Evolutionary conservation across 1,284 basidiomycete species (phyloP).

Genomic region (Ganoderma multipileum): DNA sequence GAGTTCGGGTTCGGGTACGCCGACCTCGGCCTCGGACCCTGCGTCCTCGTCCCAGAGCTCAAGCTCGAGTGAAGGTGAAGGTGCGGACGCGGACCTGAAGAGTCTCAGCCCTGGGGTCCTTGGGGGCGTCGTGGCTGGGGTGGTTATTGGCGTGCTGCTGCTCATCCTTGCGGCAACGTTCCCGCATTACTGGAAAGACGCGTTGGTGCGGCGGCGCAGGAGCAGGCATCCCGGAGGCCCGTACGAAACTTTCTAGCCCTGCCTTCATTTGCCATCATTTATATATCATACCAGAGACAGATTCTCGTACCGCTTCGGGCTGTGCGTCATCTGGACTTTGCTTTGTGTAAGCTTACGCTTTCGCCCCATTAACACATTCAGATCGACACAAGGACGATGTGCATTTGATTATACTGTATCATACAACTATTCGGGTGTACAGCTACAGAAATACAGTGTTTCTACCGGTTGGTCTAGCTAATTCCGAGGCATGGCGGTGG

Average conservation of each 20-base stretch:
- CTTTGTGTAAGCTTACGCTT: neutral
- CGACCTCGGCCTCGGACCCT: neutral
- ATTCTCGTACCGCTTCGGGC: neutral
- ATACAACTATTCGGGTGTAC: conserved; percentile 33
- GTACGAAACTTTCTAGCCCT: conserved; percentile 32
- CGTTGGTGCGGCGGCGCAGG: conserved; percentile 20
- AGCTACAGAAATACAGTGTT: conserved; percentile 32
- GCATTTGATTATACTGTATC: conserved; percentile 29
- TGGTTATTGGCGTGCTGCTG: conserved; percentile 32
- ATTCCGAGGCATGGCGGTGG: conserved; percentile 19
- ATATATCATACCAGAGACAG: neutral
- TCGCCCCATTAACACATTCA: neutral
- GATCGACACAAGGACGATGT: neutral
- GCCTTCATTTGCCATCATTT: neutral
- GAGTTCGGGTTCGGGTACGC: neutral
- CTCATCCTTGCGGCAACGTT: conserved; percentile 35
- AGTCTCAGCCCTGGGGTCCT: conserved; percentile 34
- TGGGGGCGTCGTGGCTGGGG: conserved; percentile 35
- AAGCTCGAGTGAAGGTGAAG: neutral
- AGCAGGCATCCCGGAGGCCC: conserved; percentile 28
- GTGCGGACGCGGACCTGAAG: conserved; percentile 10
- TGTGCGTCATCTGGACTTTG: neutral
- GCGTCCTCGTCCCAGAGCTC: neutral
- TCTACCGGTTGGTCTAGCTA: conserved; percentile 30
- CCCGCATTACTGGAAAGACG: conserved; percentile 30